These are phyloP conservation scores for Solanum pennellii DNA, from an alignment of 257 asterid genomes.

Conservation along the genomic window DNA sequence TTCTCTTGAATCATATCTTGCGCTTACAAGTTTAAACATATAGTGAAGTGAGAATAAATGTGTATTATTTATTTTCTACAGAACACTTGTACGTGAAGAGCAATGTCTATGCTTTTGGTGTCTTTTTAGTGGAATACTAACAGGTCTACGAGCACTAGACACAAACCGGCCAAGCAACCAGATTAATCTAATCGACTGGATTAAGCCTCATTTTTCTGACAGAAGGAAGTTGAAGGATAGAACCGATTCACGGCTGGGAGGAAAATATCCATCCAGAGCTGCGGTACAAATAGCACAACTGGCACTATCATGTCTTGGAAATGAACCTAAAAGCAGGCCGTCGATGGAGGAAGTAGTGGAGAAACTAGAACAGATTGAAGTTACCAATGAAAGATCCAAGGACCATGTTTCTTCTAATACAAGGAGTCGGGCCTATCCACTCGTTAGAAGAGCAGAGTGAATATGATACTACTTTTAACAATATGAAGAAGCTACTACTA, in stretches of 20 bases:
- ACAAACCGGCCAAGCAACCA: conserved; percentile 29
- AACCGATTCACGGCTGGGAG: conserved; percentile 46
- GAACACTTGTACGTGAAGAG: background rate
- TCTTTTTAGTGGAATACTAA: background rate
- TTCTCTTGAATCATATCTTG: background rate
- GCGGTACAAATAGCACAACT: conserved; percentile 13
- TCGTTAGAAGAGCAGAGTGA: background rate
- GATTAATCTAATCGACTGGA: conserved; percentile 41
- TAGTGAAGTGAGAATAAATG: background rate
- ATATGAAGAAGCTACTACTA: background rate
- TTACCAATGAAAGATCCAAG: conserved; percentile 25
- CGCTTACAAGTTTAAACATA: background rate
- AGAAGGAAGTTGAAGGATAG: background rate
- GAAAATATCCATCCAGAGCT: conserved; percentile 43
- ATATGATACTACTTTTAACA: background rate
- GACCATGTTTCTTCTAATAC: background rate
- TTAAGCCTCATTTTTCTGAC: conserved; percentile 25
- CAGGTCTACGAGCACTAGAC: conserved; percentile 27
- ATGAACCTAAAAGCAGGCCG: conserved; percentile 42
- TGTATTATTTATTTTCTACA: background rate
- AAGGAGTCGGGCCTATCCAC: background rate
- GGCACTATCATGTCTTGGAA: conserved; percentile 27
- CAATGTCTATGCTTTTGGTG: background rate
- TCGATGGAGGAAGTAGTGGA: conserved; percentile 50
- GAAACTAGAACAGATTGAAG: conserved; percentile 19